Evolutionary conservation across 2,329 filamentous ascomycete genomes (phyloP).

Genomic region (Sporothrix humicola): DNA sequence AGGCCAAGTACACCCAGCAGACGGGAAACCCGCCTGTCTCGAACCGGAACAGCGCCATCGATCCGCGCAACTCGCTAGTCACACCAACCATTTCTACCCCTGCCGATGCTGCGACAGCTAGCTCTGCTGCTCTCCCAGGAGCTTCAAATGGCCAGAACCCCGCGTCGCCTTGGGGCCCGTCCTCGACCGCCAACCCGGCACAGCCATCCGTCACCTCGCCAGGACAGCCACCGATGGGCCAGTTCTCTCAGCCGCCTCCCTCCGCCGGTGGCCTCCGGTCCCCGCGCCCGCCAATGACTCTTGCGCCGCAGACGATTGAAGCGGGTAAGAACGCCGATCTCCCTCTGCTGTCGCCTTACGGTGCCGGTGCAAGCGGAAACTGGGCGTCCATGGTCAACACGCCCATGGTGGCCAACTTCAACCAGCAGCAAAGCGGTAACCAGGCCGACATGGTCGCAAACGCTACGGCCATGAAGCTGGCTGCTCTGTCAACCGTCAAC

Average conservation of each 20-base stretch:
- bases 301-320: constrained; percentile 73
- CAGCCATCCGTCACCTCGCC: constrained; percentile 64
- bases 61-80: constrained; percentile 74
- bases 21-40: constrained; percentile 88
- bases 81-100: constrained; percentile 76
- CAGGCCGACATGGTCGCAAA: constrained; percentile 99
- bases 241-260: constrained; percentile 84
- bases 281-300: constrained; percentile 71
- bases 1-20: constrained; percentile 95
- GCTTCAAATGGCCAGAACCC: constrained; percentile 69
- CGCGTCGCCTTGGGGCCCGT: constrained; percentile 78
- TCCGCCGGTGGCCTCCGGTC: constrained; percentile 77
- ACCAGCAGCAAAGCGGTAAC: constrained; percentile 58
- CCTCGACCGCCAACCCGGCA: constrained; percentile 70
- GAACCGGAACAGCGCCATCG: constrained; percentile 88
- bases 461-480: constrained; percentile 97
- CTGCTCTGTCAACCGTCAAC: constrained; percentile 95
- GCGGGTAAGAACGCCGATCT: constrained; percentile 76
- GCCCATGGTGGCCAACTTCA: constrained; percentile 90
- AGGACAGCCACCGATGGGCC: constrained; percentile 85
- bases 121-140: constrained; percentile 65
- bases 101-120: constrained; percentile 60
- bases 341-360: constrained; percentile 84
- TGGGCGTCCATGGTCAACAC: constrained; percentile 99
- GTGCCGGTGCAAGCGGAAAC: constrained; percentile 78